Evolutionary conservation across 768 basidiomycete species (phyloP).

Genomic region (Phlegmacium glaucopus): DNA sequence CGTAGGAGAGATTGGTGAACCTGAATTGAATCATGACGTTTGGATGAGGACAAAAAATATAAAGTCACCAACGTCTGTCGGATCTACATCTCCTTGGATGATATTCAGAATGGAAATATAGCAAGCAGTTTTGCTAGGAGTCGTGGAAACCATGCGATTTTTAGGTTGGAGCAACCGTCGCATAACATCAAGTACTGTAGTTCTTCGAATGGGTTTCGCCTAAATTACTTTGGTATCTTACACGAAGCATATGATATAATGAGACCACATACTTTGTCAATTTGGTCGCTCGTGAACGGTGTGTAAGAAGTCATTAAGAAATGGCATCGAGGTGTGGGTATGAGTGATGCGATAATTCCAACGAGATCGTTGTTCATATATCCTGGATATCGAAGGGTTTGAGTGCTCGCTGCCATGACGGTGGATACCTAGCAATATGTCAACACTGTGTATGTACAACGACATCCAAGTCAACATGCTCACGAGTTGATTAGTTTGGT

Average conservation of each 20-base stretch:
- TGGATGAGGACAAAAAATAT: constrained; percentile 4
- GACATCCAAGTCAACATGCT: constrained; percentile 20
- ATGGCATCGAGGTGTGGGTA: constrained; percentile 96
- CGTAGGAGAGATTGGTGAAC: constrained; percentile 96
- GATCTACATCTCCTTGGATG: constrained; percentile 98
- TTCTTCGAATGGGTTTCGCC: constrained; percentile 95
- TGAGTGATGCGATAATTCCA: constrained; percentile 93
- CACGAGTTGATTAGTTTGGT: constrained; percentile 90
- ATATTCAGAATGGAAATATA: constrained; percentile 98
- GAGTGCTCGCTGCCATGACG: constrained; percentile 96
- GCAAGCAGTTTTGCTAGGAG: constrained; percentile 87
- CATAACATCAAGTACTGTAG: constrained; percentile 98
- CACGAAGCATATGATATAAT: no score
- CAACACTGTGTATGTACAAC: background rate
- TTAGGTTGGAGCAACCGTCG: constrained; percentile 95
- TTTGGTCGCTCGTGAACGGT: constrained; percentile 95
- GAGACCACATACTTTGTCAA: constrained; percentile 70
- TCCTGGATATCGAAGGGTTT: constrained; percentile 94
- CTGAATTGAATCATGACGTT: constrained; percentile 35
- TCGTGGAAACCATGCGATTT: constrained; percentile 96
- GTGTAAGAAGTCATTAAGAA: constrained; percentile 99
- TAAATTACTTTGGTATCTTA: constrained; percentile 21
- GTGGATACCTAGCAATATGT: constrained; percentile 71
- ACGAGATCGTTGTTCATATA: constrained; percentile 99
- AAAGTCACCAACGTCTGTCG: constrained; percentile 77